A percentile compares a stretch with the other conserved stretches of the same genome.
Evolutionary conservation across 106 monocot genomes (phyloP).

Genomic region (Allium cepa): DNA sequence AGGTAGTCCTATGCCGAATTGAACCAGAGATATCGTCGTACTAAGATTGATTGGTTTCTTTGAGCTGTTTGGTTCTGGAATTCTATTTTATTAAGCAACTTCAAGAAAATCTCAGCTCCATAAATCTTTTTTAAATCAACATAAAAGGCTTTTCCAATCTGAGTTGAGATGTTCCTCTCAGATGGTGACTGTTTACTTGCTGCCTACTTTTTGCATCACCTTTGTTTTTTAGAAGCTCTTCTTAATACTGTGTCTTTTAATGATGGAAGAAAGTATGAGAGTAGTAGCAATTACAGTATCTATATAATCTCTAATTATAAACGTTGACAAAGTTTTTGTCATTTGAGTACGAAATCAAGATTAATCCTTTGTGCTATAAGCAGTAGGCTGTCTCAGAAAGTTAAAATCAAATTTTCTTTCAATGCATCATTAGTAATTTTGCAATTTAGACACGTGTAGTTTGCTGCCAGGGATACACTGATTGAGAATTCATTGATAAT

Average conservation of each 20-base stretch:
- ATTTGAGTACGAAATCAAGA: background rate
- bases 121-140: no score
- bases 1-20: no score
- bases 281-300: background rate
- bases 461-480: background rate
- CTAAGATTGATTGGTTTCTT: no score
- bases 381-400: background rate
- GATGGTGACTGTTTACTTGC: constrained; percentile 39
- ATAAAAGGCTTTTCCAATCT: background rate
- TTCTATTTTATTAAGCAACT: no score
- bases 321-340: background rate
- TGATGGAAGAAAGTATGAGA: no score
- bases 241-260: background rate
- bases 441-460: background rate
- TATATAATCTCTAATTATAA: background rate
- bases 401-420: background rate
- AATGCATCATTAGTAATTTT: background rate
- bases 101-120: no score
- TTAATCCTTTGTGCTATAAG: background rate
- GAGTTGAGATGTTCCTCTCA: constrained; percentile 22
- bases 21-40: no score
- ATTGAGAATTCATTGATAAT: no score
- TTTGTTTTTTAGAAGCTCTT: background rate
- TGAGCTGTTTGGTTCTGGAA: no score
- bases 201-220: constrained; percentile 8